Percentiles rank a stretch among this genome's conserved stretches.
phyloP scores from a whole-genome alignment of 306 rosid species.

The Cicer cuneatum region DNA sequence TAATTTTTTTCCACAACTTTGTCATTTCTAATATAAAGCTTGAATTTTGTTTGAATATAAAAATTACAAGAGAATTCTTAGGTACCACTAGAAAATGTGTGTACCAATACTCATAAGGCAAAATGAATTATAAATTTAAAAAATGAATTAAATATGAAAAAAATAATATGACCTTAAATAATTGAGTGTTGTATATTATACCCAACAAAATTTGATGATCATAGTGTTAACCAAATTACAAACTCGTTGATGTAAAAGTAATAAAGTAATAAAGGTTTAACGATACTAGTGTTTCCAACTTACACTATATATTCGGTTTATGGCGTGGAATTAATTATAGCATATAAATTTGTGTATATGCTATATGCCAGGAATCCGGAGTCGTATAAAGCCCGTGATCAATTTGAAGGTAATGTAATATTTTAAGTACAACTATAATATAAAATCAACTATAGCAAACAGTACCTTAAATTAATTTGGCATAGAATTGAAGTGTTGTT shows the following conservation, averaged over 20 bases:
- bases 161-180: too few relatives aligned
- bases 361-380: constrained; percentile 51
- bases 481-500: background rate
- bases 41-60: background rate
- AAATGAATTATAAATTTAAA: too few relatives aligned
- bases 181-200: too few relatives aligned
- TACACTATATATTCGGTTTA: constrained; percentile 1
- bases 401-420: constrained; percentile 65
- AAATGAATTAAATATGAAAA: too few relatives aligned
- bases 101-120: too few relatives aligned
- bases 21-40: background rate
- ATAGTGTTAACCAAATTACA: too few relatives aligned
- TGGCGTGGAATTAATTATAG: background rate
- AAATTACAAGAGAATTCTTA: too few relatives aligned
- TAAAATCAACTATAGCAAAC: background rate
- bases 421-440: background rate
- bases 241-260: background rate
- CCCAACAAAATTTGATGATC: too few relatives aligned
- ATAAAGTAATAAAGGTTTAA: background rate
- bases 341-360: constrained; percentile 24
- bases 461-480: constrained; percentile 3
- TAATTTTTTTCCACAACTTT: background rate
- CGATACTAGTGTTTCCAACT: background rate
- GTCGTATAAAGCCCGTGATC: constrained; percentile 56
- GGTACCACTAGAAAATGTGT: too few relatives aligned